These are phyloP conservation scores for Gorgonomyces haynaldii DNA, from an alignment of 192 early-diverging fungal genomes.

Conservation along the genomic window DNA sequence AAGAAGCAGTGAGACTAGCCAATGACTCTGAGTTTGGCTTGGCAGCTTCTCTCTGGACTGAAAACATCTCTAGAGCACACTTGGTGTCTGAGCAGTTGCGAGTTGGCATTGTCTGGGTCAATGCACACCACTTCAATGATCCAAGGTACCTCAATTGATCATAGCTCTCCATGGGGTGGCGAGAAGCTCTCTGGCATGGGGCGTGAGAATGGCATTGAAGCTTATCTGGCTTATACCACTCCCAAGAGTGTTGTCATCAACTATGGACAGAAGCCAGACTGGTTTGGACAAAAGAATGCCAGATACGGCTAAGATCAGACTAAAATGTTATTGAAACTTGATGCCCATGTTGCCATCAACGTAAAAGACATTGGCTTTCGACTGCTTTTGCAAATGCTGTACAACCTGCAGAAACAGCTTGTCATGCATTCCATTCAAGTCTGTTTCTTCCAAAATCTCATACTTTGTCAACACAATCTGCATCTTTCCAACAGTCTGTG, in stretches of 20 bases:
- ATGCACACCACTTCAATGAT: constrained; percentile 22
- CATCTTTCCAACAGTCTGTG: no score
- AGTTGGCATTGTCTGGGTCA: constrained; percentile 85
- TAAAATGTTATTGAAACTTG: no score
- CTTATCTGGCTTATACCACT: constrained; percentile 54
- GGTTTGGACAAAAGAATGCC: no score
- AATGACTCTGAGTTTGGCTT: constrained; percentile 67
- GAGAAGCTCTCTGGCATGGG: constrained; percentile 61
- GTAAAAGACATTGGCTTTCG: no score
- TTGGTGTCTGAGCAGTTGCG: constrained; percentile 70
- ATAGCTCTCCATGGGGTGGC: constrained; percentile 38
- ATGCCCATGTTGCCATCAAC: no score
- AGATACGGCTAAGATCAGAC: no score
- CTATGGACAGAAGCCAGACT: neutral
- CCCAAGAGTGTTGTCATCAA: constrained; percentile 19
- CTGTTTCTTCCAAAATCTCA: no score
- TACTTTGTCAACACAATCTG: no score
- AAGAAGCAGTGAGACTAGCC: constrained; percentile 48
- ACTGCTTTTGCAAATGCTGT: no score
- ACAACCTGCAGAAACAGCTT: no score
- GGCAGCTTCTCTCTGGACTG: constrained; percentile 75
- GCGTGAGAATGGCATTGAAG: constrained; percentile 54
- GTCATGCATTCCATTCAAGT: no score
- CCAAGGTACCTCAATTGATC: no score
- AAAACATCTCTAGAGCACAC: constrained; percentile 61